Evolutionary conservation across 192 early-diverging fungal genomes (phyloP).

Genomic region (Cladochytrium replicatum): DNA sequence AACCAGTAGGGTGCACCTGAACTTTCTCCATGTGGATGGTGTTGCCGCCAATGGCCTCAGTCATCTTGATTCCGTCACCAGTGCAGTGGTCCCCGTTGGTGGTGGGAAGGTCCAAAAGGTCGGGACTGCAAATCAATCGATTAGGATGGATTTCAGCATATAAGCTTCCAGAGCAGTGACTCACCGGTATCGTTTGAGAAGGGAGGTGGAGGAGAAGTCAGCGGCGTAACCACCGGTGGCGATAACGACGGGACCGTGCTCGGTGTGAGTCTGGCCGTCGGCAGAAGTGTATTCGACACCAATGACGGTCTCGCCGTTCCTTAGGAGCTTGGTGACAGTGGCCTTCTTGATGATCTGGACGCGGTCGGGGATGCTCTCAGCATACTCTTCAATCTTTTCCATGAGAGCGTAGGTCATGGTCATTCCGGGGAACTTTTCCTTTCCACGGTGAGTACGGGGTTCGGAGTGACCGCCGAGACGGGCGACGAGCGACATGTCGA

Average conservation of each 20-base stretch:
- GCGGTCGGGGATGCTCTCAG: slow-evolving; percentile 53
- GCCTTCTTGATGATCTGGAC: slow-evolving; percentile 77
- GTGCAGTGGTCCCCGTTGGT: slow-evolving; percentile 94
- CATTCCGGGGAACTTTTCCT: slow-evolving; percentile 65
- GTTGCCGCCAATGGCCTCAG: slow-evolving; percentile 65
- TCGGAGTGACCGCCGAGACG: slow-evolving; percentile 89
- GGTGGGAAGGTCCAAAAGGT: slow-evolving; percentile 60
- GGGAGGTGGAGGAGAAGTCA: slow-evolving; percentile 65
- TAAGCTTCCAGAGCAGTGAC: not conserved
- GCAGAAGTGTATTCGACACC: slow-evolving; percentile 68
- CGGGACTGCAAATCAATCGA: slow-evolving; percentile 11
- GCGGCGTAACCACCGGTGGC: slow-evolving; percentile 96
- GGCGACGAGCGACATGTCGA: slow-evolving; percentile 80
- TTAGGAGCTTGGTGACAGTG: slow-evolving; percentile 62
- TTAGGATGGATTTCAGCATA: not conserved
- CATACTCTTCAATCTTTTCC: slow-evolving; percentile 65
- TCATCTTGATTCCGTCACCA: slow-evolving; percentile 90
- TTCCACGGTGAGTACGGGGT: slow-evolving; percentile 87
- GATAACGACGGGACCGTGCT: slow-evolving; percentile 71
- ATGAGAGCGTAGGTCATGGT: slow-evolving; percentile 89
- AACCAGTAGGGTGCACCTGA: slow-evolving; percentile 95
- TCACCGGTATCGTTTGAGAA: slow-evolving; percentile 72
- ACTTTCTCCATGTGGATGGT: slow-evolving; percentile 92
- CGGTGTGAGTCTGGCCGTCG: slow-evolving; percentile 45
- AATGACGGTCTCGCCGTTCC: slow-evolving; percentile 54